A percentile compares a stretch with the other conserved stretches of the same genome.
Evolutionary conservation across 1,284 basidiomycete species (phyloP).

Genomic region (Clitocybe nebularis): DNA sequence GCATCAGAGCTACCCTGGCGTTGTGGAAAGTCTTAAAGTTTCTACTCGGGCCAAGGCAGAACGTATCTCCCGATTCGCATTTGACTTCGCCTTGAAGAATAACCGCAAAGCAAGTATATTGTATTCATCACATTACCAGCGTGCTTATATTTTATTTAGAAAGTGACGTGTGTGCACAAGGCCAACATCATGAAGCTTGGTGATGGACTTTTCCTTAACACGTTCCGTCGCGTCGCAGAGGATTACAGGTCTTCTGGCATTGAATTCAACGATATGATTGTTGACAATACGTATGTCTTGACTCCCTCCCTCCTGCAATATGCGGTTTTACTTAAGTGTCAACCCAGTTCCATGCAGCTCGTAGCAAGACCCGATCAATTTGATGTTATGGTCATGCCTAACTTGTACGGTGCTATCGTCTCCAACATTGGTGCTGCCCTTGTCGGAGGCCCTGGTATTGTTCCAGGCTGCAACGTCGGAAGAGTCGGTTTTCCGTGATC

Average conservation of each 20-base stretch:
- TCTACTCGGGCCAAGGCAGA: constrained; percentile 95
- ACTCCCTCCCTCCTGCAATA: constrained; percentile 8
- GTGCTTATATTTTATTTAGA: constrained; percentile 44
- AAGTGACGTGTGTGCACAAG: constrained; percentile 99
- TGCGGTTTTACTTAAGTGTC: constrained; percentile 1
- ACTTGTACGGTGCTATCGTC: constrained; percentile 95
- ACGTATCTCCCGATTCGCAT: constrained; percentile 95
- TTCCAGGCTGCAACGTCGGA: constrained; percentile 98
- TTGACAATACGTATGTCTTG: constrained; percentile 86
- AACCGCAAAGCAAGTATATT: constrained; percentile 76
- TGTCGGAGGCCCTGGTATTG: constrained; percentile 96
- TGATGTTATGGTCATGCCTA: constrained; percentile 99
- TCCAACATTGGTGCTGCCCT: constrained; percentile 98
- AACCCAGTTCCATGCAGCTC: constrained; percentile 89
- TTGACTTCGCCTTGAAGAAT: constrained; percentile 99
- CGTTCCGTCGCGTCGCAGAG: constrained; percentile 94
- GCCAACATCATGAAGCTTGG: constrained; percentile 99
- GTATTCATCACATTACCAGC: constrained; percentile 1
- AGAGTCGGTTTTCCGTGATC: constrained; percentile 43
- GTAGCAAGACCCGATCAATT: constrained; percentile 95
- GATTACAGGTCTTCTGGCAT: constrained; percentile 95
- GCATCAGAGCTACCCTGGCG: constrained; percentile 97
- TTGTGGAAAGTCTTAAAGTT: constrained; percentile 98
- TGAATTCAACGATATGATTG: constrained; percentile 96
- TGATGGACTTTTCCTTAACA: constrained; percentile 99